Evolutionary conservation across 2,329 filamentous ascomycete species (phyloP), one percentile per base, ranked within the genome.

Genomic region (Fusarium sp.): DNA sequence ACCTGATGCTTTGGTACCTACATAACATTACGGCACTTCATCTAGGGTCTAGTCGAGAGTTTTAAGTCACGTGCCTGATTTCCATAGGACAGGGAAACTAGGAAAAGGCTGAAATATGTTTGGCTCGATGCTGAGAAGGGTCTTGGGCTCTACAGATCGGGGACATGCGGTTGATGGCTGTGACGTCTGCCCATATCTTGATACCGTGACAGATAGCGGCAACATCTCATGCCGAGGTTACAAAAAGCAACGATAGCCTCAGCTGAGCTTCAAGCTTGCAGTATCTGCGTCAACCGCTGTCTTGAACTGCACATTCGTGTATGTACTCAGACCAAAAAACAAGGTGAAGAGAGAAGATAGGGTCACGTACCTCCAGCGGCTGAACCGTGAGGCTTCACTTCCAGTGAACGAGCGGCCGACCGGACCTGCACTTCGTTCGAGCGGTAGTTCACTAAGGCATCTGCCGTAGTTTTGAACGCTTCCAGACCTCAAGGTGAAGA

Each of bases 61-160:
- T 38, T 41, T 7, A 29, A n/a, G 49, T 66, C 68, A 70, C 61
- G 56, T 70, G 61, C 55, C 41, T 21, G 21, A n/a, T 12, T 37
- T 11, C 39, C 27, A 21, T 29, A n/a, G 29, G 29, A 19, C 31
- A 27, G 37, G 21, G 15, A 33, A 29, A 38, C 33, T 18, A 31
- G 19, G 6, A 19, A 46, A 23, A 31, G n/a, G 29, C 14, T 58
- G 45, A 70, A 54, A 41, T 31, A 31, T 41, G 10, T 55, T 33
- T 57, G 49, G 54, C 35, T 59, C 54, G 48, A 60, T 68, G 33
- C 14, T 31, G 21, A 23, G 29, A 55, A 12, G 18, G 11, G 25
- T 18, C 14, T 39, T 39, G 7, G 15, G 25, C 16, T 37, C 38
- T 4, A 27, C n/a, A 31, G 11, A 54, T 65, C 35, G 44, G 33